These are phyloP conservation scores for Marasmius oreades DNA, from an alignment of 1,284 basidiomycete genomes.

Conservation along the genomic window DNA sequence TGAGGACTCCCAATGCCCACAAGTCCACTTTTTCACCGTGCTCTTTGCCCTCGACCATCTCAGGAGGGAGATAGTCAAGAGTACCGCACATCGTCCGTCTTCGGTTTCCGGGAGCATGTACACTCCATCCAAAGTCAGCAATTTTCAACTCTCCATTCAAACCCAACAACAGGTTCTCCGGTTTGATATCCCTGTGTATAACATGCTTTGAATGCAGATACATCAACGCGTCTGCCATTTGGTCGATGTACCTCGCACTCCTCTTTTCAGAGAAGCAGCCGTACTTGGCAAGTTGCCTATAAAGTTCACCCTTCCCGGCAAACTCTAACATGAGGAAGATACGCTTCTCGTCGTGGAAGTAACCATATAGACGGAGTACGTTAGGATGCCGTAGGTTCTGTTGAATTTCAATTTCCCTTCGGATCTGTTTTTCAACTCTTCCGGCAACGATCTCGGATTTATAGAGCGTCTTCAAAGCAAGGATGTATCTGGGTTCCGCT, in stretches of 20 bases:
- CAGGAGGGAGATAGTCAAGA: constrained; percentile 95
- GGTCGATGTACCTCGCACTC: constrained; percentile 79
- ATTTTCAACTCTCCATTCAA: constrained; percentile 98
- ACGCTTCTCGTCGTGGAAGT: constrained; percentile 65
- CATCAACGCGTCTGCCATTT: constrained; percentile 95
- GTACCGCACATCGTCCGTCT: constrained; percentile 93
- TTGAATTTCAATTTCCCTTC: constrained; percentile 98
- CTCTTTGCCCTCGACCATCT: constrained; percentile 93
- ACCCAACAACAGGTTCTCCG: constrained; percentile 94
- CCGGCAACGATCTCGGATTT: constrained; percentile 49
- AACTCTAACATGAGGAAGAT: constrained; percentile 70
- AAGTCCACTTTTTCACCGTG: constrained; percentile 91
- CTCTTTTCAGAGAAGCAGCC: constrained; percentile 26
- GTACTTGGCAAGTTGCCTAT: constrained; percentile 89
- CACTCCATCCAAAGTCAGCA: constrained; percentile 98
- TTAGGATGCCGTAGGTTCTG: constrained; percentile 94
- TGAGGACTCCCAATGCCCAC: constrained; percentile 97
- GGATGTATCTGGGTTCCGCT: constrained; percentile 82
- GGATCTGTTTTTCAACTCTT: constrained; percentile 89
- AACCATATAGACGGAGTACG: constrained; percentile 78
- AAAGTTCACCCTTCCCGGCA: constrained; percentile 70
- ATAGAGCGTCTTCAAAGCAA: constrained; percentile 96
- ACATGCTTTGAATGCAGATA: constrained; percentile 97
- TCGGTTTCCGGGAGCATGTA: constrained; percentile 92
- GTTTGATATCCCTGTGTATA: constrained; percentile 99